A percentile compares a stretch with the other conserved stretches of the same genome.
These are phyloP conservation scores for Theobroma grandiflorum DNA, from an alignment of 441 rosid species.

Conservation along the genomic window DNA sequence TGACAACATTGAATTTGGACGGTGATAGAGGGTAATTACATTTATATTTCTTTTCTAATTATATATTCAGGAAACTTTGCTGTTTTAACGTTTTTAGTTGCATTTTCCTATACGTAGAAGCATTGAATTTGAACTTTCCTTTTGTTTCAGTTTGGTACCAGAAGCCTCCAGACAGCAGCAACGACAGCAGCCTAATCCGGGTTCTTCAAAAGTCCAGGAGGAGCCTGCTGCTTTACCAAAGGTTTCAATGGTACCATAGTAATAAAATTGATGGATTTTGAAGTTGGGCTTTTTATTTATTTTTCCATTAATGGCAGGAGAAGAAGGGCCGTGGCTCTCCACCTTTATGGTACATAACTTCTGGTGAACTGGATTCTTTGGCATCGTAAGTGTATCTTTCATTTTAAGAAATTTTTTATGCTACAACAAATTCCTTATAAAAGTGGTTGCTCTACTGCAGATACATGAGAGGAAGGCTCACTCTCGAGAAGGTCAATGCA, in stretches of 20 bases:
- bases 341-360: slow-evolving; percentile 76
- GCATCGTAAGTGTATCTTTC: slow-evolving; percentile 60
- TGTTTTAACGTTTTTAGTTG: not conserved
- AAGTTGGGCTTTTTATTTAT: slow-evolving; percentile 2
- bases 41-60: slow-evolving; percentile 2
- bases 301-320: slow-evolving; percentile 55
- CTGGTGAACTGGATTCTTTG: slow-evolving; percentile 73
- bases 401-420: not conserved
- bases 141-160: slow-evolving; percentile 48
- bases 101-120: not conserved
- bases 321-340: slow-evolving; percentile 81
- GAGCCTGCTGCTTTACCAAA: slow-evolving; percentile 65
- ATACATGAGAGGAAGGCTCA: slow-evolving; percentile 97
- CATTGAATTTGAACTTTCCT: slow-evolving; percentile 6
- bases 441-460: slow-evolving; percentile 33
- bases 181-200: slow-evolving; percentile 34
- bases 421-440: not conserved
- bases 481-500: slow-evolving; percentile 87
- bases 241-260: slow-evolving; percentile 46
- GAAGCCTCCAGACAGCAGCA: slow-evolving; percentile 49
- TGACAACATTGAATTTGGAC: slow-evolving; percentile 50
- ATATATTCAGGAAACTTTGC: not conserved
- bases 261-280: slow-evolving; percentile 10
- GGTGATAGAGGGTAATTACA: slow-evolving; percentile 49
- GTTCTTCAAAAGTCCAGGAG: slow-evolving; percentile 49